phyloP scores from a whole-genome alignment of 768 basidiomycete species.

The Pisolithus marmoratus region DNA sequence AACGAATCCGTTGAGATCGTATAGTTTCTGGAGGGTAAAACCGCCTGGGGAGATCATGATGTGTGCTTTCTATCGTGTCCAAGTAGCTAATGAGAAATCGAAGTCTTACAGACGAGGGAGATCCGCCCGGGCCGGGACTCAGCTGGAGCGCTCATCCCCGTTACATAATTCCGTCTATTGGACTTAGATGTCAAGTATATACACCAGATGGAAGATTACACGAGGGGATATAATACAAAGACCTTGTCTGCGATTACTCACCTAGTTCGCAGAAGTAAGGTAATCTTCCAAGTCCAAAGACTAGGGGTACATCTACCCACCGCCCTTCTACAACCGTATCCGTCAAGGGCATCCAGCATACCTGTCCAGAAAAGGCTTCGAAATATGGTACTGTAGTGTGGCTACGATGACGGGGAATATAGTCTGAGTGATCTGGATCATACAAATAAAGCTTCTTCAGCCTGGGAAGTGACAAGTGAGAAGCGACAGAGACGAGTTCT shows the following conservation, averaged over 20 bases:
- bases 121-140: no score
- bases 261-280: slow-evolving; percentile 6
- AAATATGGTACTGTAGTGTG: slow-evolving; percentile 26
- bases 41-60: slow-evolving; percentile 19
- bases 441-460: slow-evolving; percentile 44
- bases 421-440: slow-evolving; percentile 27
- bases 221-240: no score
- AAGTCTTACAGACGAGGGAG: no score
- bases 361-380: background rate
- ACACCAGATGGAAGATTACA: no score
- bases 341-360: slow-evolving; percentile 5
- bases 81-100: no score
- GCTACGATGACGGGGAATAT: slow-evolving; percentile 20
- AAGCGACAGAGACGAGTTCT: slow-evolving; percentile 49
- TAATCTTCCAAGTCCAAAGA: slow-evolving; percentile 8
- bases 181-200: no score
- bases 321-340: slow-evolving; percentile 20
- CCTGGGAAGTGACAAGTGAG: slow-evolving; percentile 43
- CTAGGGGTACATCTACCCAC: slow-evolving; percentile 17
- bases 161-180: no score
- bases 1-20: slow-evolving; percentile 53
- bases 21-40: slow-evolving; percentile 28
- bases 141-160: no score
- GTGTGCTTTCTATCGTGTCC: background rate
- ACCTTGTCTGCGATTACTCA: no score